Base-by-base conservation (phyloP, 2,329 filamentous ascomycete genomes). In the Calonectria ilicicola region DNA sequence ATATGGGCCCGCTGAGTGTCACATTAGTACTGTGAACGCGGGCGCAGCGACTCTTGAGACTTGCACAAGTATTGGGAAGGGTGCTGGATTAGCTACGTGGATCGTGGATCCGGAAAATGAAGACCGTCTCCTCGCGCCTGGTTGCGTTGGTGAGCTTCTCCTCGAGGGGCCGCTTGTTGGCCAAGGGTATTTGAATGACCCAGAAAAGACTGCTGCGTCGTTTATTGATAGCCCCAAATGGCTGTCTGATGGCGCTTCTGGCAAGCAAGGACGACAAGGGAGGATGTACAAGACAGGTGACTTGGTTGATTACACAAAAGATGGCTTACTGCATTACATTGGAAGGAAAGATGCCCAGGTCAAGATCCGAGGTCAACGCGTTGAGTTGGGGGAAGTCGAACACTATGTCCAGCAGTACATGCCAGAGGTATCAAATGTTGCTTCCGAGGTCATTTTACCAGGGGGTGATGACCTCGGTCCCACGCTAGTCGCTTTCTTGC, bases 251-350 rank as follows among this genome's bases (percentile, higher is more conserved):
- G 67, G 67, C 6, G n/a, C 26, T 14, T 14, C 67, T 15, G 32
- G 26, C 2, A n/a, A 23, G 1, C n/a, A 42, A 14, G 72, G 75
- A 0, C 69, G 69, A 8, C 40, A 35, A 2, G 69, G 69, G 10
- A 47, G 80, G 5, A 67, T 86, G 5, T 89, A 88, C 74, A 85
- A 84, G 70, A 88, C 87, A 1, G 87, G 87, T 2, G 87, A 89
- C 73, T 78, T 89, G 15, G 87, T 81, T 1, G 80, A 79, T 29
- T 87, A 87, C 40, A 79, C 84, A 27, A 76, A 79, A 0, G 83
- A 87, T 65, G 85, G 86, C 2, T 78, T 79, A 10, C 77, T 89
- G 7, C 74, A 83, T 0, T 88, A 85, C 64, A 38, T 58, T 17
- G 72, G 72, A 1, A 53, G 72, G 3, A 64, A 64, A 8, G 73